Evolutionary conservation across 139 green algal species (phyloP), one percentile per base, ranked within the genome.

Genomic region (Picochlorum sp.): DNA sequence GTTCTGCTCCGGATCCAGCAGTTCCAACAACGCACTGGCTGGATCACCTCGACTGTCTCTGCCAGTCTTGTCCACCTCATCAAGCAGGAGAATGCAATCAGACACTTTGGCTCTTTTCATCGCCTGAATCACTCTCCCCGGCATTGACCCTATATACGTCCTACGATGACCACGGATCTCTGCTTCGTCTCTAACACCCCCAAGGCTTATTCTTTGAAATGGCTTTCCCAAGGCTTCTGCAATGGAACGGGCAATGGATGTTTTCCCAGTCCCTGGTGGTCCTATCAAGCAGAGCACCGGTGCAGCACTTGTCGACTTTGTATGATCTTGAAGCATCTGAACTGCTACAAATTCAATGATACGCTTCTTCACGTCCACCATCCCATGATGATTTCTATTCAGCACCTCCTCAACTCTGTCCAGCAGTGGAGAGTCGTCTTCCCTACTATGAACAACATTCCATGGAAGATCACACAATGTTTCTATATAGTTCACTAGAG

Each of bases 1-100:
- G 72, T 99, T 99, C 80, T 98, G 93, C 79, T 98, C 93, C 4
- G 93, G 92, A 77, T 99, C 93, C 37, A 99, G 76, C 62, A 98
- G 74, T 81, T 99, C 93, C n/a, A 98, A 82, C 57, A 99, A 77
- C 14, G 93, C 93, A 21, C 77, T 87, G 9, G 93, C 88, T 3
- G 93, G 92, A 72, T 99, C 93, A 4, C 93, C 92, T 16, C 80
- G 57, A 34, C 77, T 47, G 28, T 82, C 78, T 62, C 69, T 61
- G 9, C 84, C 82, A 21, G 91, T 74, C 82, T 98, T 98, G 77
- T 98, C 92, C 20, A 98, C 90, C 76, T 98, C 92, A 63, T 98
- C 92, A 55, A 98, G 92, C 4, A 98, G 82, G 38, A 98, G 80
- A 57, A 98, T 76, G 2, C 93, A 87, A 73, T 98, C 96, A 65